Base-by-base conservation (phyloP, 495 filamentous ascomycete species). In the Baudoinia panamericana region DNA sequence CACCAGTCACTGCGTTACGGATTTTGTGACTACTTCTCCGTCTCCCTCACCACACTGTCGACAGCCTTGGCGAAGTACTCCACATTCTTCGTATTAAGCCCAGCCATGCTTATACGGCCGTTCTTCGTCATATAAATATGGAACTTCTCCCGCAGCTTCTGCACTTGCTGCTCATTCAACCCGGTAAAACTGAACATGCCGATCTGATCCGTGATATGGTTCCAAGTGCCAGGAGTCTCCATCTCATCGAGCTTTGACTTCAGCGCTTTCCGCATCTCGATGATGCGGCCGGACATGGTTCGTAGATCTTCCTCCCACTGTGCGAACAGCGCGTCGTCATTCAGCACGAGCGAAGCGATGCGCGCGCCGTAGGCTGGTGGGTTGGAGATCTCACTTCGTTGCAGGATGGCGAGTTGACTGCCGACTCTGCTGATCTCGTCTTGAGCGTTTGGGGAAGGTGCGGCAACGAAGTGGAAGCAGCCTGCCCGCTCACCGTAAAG, bases 61-160 rank as follows among this genome's bases (percentile, higher is more conserved):
- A 97, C 69, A 0, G 86, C 84, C 55, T 78, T 78, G 15, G 87
- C 90, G 45, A 94, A 76, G 60, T 95, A 94, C 28, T 93, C 84
- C 25, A 96, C 65, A 58, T 99, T 99, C 47, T 74, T 60, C 18
- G 81, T 80, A 60, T 96, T 99, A 46, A 96, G 58, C 1, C 90
- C 90, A 2, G 90, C 90, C 58, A 99, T 95, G 38, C 79, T 86
- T 58, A 96, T 93, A 24, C 90, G 75, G 9, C 90, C 90, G 54
- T 99, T 99, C 75, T 95, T 96, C 20, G 92, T 95, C 83, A 96
- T 93, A 60, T 99, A 99, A 26, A 99, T 70, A 56, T 96, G 92
- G 52, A 67, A 79, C 49, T 88, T 78, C 33, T 78, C 72, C 37
- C 83, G 69, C 45, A 99, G 56, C 60, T 76, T 73, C 60, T 73